phyloP scores from a whole-genome alignment of 257 asterid species.

The Petunia secreta region DNA sequence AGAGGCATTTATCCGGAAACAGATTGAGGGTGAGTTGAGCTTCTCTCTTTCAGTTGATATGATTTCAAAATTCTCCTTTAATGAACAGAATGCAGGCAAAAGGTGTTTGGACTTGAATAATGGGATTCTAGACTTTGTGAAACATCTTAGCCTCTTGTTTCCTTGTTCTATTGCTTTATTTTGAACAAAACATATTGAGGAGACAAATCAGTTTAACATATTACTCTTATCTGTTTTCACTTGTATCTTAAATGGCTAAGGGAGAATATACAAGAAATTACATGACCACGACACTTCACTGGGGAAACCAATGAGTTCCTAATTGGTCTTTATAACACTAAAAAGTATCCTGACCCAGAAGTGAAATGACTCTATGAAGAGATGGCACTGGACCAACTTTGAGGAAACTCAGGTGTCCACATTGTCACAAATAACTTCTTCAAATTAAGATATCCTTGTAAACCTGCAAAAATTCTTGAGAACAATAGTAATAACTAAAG shows the following conservation, averaged over 20 bases:
- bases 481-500: neutral
- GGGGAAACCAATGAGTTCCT: conserved; percentile 10
- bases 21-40: conserved; percentile 59
- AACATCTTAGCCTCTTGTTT: neutral
- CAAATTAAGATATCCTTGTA: neutral
- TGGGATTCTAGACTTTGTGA: conserved; percentile 12
- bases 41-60: conserved; percentile 22
- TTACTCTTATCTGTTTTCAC: neutral
- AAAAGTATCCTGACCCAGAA: neutral
- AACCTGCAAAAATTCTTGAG: neutral
- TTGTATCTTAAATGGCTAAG: conserved; percentile 16
- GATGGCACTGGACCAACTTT: neutral
- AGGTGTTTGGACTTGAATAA: conserved; percentile 14
- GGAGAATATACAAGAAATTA: neutral
- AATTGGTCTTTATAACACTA: neutral
- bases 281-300: neutral
- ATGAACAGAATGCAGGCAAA: neutral
- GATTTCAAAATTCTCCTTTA: neutral
- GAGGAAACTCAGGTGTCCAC: neutral
- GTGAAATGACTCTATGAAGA: neutral
- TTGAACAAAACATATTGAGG: neutral
- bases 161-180: conserved; percentile 17
- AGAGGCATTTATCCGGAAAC: conserved; percentile 77
- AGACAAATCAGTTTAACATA: neutral
- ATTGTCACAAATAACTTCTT: neutral